These are phyloP conservation scores for Glycine latifolia DNA, from an alignment of 306 rosid genomes.

Conservation along the genomic window DNA sequence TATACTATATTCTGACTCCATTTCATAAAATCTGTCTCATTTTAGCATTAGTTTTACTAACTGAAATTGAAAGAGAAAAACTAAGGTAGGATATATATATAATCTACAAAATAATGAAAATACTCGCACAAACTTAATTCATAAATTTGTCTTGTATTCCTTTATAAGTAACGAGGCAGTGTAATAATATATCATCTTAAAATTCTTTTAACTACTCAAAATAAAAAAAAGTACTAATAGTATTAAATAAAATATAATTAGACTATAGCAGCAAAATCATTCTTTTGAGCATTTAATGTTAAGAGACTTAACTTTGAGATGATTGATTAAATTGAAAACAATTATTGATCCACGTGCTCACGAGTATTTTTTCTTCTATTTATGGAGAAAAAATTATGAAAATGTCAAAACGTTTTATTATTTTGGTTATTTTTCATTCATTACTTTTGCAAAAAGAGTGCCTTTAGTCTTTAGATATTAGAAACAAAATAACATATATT, in stretches of 20 bases:
- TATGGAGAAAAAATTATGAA: neutral
- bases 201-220: no score
- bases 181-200: no score
- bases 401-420: neutral
- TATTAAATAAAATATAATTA: no score
- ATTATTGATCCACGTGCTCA: no score
- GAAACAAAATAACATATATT: neutral
- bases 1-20: no score
- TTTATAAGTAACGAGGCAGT: neutral
- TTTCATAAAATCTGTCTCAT: neutral
- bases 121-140: neutral
- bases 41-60: neutral
- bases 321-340: no score
- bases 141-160: neutral
- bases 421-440: constrained; percentile 4
- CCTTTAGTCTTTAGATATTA: neutral
- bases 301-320: no score
- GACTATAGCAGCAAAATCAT: no score
- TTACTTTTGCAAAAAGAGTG: neutral
- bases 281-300: no score
- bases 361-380: neutral
- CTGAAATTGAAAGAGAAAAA: neutral
- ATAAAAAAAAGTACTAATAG: no score
- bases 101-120: neutral
- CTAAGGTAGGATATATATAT: neutral